phyloP scores from a whole-genome alignment of 2,329 filamentous ascomycete species.

The Ascochyta pisi region DNA sequence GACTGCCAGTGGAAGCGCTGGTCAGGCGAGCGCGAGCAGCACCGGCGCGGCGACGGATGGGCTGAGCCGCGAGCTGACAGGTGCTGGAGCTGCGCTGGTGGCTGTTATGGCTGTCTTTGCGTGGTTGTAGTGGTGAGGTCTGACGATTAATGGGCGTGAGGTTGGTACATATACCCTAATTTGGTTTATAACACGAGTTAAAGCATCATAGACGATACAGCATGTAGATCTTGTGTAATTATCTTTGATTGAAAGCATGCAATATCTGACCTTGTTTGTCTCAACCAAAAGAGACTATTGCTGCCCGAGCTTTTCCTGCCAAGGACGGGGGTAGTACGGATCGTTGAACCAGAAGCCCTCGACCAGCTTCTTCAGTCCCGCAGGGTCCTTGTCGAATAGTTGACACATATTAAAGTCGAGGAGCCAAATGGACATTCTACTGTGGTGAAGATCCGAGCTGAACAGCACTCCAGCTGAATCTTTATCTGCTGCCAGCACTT shows the following conservation, averaged over 20 bases:
- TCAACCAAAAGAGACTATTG: too few species aligned
- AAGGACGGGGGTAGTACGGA: too few species aligned
- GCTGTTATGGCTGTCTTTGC: slow-evolving; percentile 32
- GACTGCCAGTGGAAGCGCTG: slow-evolving; percentile 4
- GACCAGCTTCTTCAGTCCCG: too few species aligned
- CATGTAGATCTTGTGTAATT: not conserved
- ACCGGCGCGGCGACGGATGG: slow-evolving; percentile 32
- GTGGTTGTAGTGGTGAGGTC: slow-evolving; percentile 24
- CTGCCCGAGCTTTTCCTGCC: too few species aligned
- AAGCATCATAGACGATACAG: not conserved
- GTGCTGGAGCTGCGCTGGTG: slow-evolving; percentile 26
- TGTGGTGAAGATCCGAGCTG: too few species aligned
- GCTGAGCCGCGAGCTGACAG: slow-evolving; percentile 30
- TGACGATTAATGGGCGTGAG: not conserved
- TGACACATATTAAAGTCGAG: too few species aligned
- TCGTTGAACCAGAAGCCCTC: too few species aligned
- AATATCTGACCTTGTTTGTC: too few species aligned
- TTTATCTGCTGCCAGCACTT: too few species aligned
- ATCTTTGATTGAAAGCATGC: not conserved
- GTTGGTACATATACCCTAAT: slow-evolving; percentile 2
- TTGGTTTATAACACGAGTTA: not conserved
- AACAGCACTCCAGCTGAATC: too few species aligned
- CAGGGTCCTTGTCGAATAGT: too few species aligned
- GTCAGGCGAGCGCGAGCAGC: slow-evolving; percentile 5
- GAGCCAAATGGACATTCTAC: too few species aligned